Evolutionary conservation across 192 early-diverging fungal genomes (phyloP).

Genomic region (Coemansia reversa): DNA sequence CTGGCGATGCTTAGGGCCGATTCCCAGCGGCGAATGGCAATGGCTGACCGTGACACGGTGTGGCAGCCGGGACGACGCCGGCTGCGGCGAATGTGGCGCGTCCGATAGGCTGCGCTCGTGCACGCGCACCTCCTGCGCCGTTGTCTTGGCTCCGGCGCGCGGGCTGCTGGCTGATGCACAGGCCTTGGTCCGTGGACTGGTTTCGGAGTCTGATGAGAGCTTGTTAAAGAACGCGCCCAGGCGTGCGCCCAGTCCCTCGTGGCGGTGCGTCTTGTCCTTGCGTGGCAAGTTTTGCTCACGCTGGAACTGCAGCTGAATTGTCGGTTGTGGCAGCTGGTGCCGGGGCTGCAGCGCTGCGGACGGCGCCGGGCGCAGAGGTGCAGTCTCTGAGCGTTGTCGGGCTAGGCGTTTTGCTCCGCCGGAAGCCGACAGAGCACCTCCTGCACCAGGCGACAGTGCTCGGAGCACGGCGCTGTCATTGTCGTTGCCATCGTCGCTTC

Average conservation of each 20-base stretch:
- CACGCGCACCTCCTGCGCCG: neutral
- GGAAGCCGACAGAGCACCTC: constrained; percentile 9
- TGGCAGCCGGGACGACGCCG: constrained; percentile 11
- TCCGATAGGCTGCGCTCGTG: constrained; percentile 51
- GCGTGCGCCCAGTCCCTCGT: constrained; percentile 46
- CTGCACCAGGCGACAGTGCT: constrained; percentile 15
- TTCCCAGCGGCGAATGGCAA: constrained; percentile 29
- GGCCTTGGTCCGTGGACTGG: constrained; percentile 27
- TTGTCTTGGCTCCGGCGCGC: constrained; percentile 3
- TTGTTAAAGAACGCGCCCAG: constrained; percentile 53
- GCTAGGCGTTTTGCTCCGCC: constrained; percentile 31
- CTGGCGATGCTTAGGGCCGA: constrained; percentile 8
- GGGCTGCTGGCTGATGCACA: constrained; percentile 17
- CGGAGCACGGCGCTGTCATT: constrained; percentile 24
- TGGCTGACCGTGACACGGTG: constrained; percentile 47
- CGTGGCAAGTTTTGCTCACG: constrained; percentile 32
- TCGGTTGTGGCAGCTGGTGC: neutral
- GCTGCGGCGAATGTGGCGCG: constrained; percentile 25
- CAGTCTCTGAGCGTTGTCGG: constrained; percentile 53
- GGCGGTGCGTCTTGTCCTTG: constrained; percentile 29
- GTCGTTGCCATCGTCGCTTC: constrained; percentile 21
- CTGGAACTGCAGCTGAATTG: constrained; percentile 16
- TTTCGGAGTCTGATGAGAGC: constrained; percentile 48
- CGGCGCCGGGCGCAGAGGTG: constrained; percentile 34
- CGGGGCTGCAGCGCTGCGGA: constrained; percentile 1